Percentiles rank a stretch among this genome's conserved stretches.
Conservation (phyloP, 495 filamentous ascomycete species). For the Geoglossum glabrum region DNA sequence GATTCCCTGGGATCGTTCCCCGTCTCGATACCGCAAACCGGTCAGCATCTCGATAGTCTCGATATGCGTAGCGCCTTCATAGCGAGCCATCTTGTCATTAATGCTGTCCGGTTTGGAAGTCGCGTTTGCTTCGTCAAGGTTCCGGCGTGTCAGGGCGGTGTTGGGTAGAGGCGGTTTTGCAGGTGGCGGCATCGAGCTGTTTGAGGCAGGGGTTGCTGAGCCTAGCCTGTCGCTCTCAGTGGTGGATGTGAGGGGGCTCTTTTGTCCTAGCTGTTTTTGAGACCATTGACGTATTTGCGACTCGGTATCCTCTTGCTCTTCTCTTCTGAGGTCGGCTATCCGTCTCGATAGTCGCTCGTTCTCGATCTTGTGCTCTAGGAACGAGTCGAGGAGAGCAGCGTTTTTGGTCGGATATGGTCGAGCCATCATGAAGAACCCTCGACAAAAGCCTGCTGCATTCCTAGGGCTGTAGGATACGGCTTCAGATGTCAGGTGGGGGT, state of each 20-base stretch:
- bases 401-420: slow-evolving; percentile 82
- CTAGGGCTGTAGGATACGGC: slow-evolving; percentile 34
- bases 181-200: slow-evolving; percentile 41
- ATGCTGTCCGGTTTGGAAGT: slow-evolving; percentile 51
- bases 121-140: slow-evolving; percentile 56
- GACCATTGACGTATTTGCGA: slow-evolving; percentile 27
- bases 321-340: slow-evolving; percentile 65
- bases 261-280: slow-evolving; percentile 29
- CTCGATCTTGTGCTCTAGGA: slow-evolving; percentile 93
- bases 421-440: slow-evolving; percentile 85
- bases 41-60: slow-evolving; percentile 91
- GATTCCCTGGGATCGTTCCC: slow-evolving; percentile 74
- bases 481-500: slow-evolving; percentile 70
- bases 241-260: slow-evolving; percentile 32
- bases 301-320: slow-evolving; percentile 63
- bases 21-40: slow-evolving; percentile 69
- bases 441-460: slow-evolving; percentile 48
- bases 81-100: slow-evolving; percentile 53
- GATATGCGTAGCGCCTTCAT: slow-evolving; percentile 54
- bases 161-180: slow-evolving; percentile 41
- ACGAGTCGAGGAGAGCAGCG: slow-evolving; percentile 69
- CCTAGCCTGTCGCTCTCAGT: slow-evolving; percentile 17
- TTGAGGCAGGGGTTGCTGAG: slow-evolving; percentile 13
- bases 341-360: slow-evolving; percentile 72
- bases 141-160: slow-evolving; percentile 50